These are phyloP conservation scores for Lodderomyces margitis DNA, from an alignment of 1,139 yeast species.

Conservation along the genomic window DNA sequence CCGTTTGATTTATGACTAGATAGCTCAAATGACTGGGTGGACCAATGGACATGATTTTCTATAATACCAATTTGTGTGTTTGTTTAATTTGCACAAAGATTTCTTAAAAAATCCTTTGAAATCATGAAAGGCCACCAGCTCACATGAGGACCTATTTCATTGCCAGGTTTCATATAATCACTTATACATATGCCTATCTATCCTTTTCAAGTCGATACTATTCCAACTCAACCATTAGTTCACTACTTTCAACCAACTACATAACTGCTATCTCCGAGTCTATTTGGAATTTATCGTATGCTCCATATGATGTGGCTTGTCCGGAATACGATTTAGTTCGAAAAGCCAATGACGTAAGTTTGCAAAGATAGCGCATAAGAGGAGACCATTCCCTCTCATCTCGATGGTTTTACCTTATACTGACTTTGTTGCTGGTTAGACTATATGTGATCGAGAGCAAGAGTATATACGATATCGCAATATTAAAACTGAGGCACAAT, in stretches of 20 bases:
- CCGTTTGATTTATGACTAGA: no score
- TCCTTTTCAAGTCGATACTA: background rate
- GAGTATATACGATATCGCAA: conserved; percentile 36
- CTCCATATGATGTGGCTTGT: conserved; percentile 43
- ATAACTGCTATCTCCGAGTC: background rate
- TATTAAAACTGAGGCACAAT: conserved; percentile 26
- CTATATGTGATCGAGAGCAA: conserved; percentile 30
- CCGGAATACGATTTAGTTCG: conserved; percentile 39
- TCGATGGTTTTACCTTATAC: no score
- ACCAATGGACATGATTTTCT: background rate
- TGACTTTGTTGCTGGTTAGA: conserved; percentile 16
- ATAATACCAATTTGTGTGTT: background rate
- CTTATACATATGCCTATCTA: background rate
- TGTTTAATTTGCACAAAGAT: background rate
- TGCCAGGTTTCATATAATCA: background rate
- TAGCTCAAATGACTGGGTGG: background rate
- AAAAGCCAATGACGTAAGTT: conserved; percentile 32
- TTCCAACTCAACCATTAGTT: background rate
- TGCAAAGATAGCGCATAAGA: background rate
- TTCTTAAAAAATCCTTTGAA: background rate
- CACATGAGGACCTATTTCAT: background rate
- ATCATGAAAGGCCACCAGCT: background rate
- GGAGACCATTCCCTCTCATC: no score
- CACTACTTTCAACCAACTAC: background rate
- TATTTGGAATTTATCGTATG: conserved; percentile 24